Evolutionary conservation across 495 filamentous ascomycete species (phyloP).

Genomic region (Poronia punctata): DNA sequence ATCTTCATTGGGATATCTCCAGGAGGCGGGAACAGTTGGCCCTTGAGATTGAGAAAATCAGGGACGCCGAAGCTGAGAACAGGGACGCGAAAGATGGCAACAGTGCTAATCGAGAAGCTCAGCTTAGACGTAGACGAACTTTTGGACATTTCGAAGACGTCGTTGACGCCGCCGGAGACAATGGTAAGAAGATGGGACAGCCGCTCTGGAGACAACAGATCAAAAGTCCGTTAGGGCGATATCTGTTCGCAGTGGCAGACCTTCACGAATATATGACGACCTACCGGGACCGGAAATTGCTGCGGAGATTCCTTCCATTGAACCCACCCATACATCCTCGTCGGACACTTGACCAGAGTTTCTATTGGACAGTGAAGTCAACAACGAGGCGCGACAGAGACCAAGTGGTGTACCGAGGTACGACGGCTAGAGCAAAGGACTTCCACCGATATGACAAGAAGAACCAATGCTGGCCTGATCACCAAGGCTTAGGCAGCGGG

Average conservation of each 20-base stretch:
- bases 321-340: slow-evolving; percentile 58
- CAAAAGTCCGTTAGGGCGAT: slow-evolving; percentile 28
- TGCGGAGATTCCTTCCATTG: slow-evolving; percentile 49
- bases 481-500: slow-evolving; percentile 6
- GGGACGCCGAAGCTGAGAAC: slow-evolving; percentile 12
- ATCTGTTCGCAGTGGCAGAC: slow-evolving; percentile 30
- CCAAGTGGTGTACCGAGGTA: slow-evolving; percentile 58
- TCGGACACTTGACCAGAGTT: slow-evolving; percentile 63
- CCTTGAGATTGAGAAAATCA: slow-evolving; percentile 29
- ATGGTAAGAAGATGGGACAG: neutral
- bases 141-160: neutral
- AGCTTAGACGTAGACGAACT: neutral
- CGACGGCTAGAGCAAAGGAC: slow-evolving; percentile 21
- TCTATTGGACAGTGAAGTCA: slow-evolving; percentile 54
- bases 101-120: neutral
- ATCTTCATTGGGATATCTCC: slow-evolving; percentile 59
- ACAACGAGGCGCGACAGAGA: slow-evolving; percentile 56
- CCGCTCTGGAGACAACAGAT: neutral
- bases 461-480: slow-evolving; percentile 9
- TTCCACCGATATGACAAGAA: slow-evolving; percentile 19
- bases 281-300: slow-evolving; percentile 49
- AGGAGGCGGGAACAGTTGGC: slow-evolving; percentile 17
- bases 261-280: slow-evolving; percentile 35
- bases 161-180: neutral
- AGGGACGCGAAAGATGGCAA: neutral